A percentile compares a stretch with the other conserved stretches of the same genome.
Conservation (phyloP, 805 yeast species). For the Myxozyma vanderwaltii region DNA sequence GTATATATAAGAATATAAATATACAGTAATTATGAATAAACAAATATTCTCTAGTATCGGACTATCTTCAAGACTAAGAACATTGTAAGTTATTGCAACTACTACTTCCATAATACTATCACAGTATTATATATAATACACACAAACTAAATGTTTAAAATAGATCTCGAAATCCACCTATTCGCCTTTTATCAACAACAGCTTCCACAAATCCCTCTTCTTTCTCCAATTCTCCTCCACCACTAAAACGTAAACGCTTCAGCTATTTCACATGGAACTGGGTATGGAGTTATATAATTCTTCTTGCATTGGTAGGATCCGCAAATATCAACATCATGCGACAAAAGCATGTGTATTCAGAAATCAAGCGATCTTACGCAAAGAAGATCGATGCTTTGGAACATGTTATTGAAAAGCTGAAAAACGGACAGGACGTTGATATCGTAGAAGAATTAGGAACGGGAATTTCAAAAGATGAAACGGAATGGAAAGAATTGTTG, state of each 20-base stretch:
- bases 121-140: too few species aligned
- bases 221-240: too few species aligned
- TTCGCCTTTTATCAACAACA: too few species aligned
- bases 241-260: slow-evolving; percentile 1
- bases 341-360: slow-evolving; percentile 19
- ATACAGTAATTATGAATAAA: too few species aligned
- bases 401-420: slow-evolving; percentile 18
- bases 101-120: too few species aligned
- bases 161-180: too few species aligned
- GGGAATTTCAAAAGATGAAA: slow-evolving; percentile 25
- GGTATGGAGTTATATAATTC: slow-evolving; percentile 24
- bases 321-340: slow-evolving; percentile 30
- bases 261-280: slow-evolving; percentile 21
- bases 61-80: too few species aligned
- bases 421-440: slow-evolving; percentile 20
- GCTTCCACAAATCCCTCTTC: too few species aligned
- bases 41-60: too few species aligned
- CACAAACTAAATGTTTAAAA: too few species aligned
- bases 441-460: slow-evolving; percentile 28
- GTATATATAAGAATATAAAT: too few species aligned
- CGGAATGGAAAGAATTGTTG: slow-evolving; percentile 25
- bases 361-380: slow-evolving; percentile 10
- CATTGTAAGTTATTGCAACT: too few species aligned
- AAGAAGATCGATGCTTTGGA: slow-evolving; percentile 17
- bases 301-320: slow-evolving; percentile 30